Evolutionary conservation across 768 basidiomycete genomes (phyloP), one percentile per base, ranked within the genome.

Genomic region (Mycena venus): DNA sequence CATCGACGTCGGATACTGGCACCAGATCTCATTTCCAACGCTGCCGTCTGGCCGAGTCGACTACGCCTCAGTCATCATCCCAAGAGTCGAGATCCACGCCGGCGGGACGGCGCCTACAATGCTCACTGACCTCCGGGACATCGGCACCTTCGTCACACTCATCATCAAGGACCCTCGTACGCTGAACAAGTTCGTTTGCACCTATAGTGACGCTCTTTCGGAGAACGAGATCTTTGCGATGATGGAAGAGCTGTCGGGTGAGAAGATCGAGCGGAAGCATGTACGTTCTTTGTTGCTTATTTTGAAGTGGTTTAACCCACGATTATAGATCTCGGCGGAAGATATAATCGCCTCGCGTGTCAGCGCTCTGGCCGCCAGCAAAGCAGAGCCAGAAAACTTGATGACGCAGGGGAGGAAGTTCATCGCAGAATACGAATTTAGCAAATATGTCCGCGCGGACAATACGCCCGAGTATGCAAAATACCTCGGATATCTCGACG

Each of bases 141-240:
- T 83, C 67, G 81, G 81, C 2, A 53, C 32, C 2, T 83, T 79
- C 74, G 80, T 83, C 55, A 79, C 77, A 11, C 79, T 73, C n/a
- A 82, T 84, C 64, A 76, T 84, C 56, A 77, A 75, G 21, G 83
- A 84, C 60, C 75, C 77, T 36, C 75, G 83, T 10, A 84, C 84
- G 9, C 56, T 83, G 32, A 83, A 84, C 69, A 79, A 79, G 27
- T 75, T 62, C 21, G 80, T 84, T 2, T 77, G 80, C 25, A 73
- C 77, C 14, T 80, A 80, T 75, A 75, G 79, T n/a, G 83, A 83
- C 23, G 80, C 81, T 38, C 32, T 78, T 10, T 80, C 78, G 9
- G 68, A 79, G 55, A 63, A 68, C 17, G 80, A 83, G 72, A 73
- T 73, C 34, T 77, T 76, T 23, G 77, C 72, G 21, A 21, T 82